phyloP scores from a whole-genome alignment of 176 grass and related monocot species.

The Phyllostachys edulis region DNA sequence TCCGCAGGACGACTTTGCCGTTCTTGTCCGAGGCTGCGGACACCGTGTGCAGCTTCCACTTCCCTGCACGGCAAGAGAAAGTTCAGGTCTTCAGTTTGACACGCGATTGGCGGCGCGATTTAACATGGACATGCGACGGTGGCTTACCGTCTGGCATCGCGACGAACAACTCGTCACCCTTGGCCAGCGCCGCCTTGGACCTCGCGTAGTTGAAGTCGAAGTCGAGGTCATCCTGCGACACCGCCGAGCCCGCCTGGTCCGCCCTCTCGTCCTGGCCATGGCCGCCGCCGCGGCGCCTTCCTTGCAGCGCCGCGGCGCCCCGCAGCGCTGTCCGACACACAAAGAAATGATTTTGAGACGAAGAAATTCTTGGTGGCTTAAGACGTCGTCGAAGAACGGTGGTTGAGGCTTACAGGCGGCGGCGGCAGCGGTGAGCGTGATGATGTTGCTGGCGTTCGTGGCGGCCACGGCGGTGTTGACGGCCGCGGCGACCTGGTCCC shows the following conservation, averaged over 20 bases:
- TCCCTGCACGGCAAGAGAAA: constrained; percentile 34
- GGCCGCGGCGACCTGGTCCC: constrained; percentile 61
- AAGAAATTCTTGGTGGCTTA: neutral
- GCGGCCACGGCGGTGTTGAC: constrained; percentile 63
- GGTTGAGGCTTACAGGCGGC: constrained; percentile 62
- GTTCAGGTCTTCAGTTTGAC: neutral
- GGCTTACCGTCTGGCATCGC: constrained; percentile 79
- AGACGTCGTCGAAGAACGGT: neutral
- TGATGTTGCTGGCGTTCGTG: constrained; percentile 76
- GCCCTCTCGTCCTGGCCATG: constrained; percentile 35
- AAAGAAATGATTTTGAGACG: neutral
- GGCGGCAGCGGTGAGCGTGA: constrained; percentile 92
- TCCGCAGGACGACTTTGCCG: constrained; percentile 74
- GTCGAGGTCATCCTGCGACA: constrained; percentile 51
- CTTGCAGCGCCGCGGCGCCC: constrained; percentile 66
- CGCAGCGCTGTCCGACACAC: constrained; percentile 62
- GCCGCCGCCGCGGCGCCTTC: constrained; percentile 45
- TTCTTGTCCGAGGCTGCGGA: constrained; percentile 67
- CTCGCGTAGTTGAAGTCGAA: constrained; percentile 82
- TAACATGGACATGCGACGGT: neutral
- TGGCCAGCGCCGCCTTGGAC: constrained; percentile 73
- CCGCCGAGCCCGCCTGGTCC: constrained; percentile 30
- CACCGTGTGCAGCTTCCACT: constrained; percentile 79
- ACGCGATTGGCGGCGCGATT: neutral
- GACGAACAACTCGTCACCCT: constrained; percentile 87